These are phyloP conservation scores for Talaromyces adpressus DNA, from an alignment of 495 filamentous ascomycete genomes.

Conservation along the genomic window DNA sequence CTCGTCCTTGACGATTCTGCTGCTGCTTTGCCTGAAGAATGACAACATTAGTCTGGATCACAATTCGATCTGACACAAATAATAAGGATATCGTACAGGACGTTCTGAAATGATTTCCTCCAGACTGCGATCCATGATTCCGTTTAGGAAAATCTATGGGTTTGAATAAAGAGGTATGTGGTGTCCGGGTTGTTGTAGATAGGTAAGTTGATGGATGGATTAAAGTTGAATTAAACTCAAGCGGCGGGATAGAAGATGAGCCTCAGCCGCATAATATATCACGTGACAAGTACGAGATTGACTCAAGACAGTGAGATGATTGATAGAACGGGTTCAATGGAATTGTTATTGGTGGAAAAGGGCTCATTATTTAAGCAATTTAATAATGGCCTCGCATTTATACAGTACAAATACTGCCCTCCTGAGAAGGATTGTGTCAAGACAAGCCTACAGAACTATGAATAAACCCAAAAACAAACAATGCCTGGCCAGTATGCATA, in stretches of 20 bases:
- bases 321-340: neutral
- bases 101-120: constrained; percentile 82
- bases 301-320: neutral
- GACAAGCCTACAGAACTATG: constrained; percentile 13
- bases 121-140: constrained; percentile 69
- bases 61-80: neutral
- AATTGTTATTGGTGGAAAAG: neutral
- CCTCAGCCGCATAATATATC: neutral
- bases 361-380: too few relatives aligned
- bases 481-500: constrained; percentile 15
- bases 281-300: neutral
- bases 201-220: neutral
- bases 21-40: constrained; percentile 13
- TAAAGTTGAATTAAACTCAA: neutral
- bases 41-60: neutral
- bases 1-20: constrained; percentile 42
- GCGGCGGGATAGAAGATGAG: neutral
- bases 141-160: neutral
- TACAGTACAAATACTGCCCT: neutral
- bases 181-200: neutral
- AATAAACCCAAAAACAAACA: constrained; percentile 18
- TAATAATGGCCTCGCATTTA: neutral
- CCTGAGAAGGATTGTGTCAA: neutral
- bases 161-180: neutral
- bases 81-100: constrained; percentile 46